These are phyloP conservation scores for Fusarium piperis DNA, from an alignment of 2,329 filamentous ascomycete genomes.

Conservation along the genomic window DNA sequence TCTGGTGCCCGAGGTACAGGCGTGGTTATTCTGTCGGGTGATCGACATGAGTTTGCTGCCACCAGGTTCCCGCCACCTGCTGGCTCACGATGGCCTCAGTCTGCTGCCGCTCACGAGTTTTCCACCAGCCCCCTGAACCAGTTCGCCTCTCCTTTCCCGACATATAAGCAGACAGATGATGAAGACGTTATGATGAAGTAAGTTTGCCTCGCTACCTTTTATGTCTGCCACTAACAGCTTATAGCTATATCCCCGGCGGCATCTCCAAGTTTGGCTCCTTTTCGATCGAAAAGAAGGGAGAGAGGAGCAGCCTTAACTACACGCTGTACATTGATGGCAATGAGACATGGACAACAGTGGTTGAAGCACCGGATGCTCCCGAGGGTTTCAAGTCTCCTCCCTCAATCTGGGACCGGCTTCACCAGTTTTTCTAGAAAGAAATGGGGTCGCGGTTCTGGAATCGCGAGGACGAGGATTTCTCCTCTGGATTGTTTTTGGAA, in stretches of 20 bases:
- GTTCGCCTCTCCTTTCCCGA: slow-evolving; percentile 88
- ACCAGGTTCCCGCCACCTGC: slow-evolving; percentile 77
- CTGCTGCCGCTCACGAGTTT: slow-evolving; percentile 84
- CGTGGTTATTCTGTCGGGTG: slow-evolving; percentile 86
- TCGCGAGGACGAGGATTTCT: not conserved
- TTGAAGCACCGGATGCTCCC: slow-evolving; percentile 55
- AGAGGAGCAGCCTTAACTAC: slow-evolving; percentile 79
- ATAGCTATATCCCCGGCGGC: slow-evolving; percentile 80
- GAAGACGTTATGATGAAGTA: slow-evolving; percentile 88
- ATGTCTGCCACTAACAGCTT: not conserved
- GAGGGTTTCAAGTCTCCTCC: slow-evolving; percentile 42
- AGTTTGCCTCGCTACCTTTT: slow-evolving; percentile 46
- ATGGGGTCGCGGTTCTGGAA: not conserved
- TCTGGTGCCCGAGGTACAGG: slow-evolving; percentile 78
- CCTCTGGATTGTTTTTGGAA: not conserved
- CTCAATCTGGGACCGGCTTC: slow-evolving; percentile 60
- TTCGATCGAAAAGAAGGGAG: slow-evolving; percentile 74
- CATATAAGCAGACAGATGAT: slow-evolving; percentile 82
- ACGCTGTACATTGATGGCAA: slow-evolving; percentile 83
- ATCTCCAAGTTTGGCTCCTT: slow-evolving; percentile 84
- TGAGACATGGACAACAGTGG: slow-evolving; percentile 76
- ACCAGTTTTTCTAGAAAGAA: slow-evolving; percentile 22
- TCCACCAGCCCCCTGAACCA: slow-evolving; percentile 91
- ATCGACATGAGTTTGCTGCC: slow-evolving; percentile 96
- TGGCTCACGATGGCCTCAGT: slow-evolving; percentile 69